Evolutionary conservation across 2,329 filamentous ascomycete genomes (phyloP), one percentile per base, ranked within the genome.

Genomic region (Chaetomiaceae sp.): DNA sequence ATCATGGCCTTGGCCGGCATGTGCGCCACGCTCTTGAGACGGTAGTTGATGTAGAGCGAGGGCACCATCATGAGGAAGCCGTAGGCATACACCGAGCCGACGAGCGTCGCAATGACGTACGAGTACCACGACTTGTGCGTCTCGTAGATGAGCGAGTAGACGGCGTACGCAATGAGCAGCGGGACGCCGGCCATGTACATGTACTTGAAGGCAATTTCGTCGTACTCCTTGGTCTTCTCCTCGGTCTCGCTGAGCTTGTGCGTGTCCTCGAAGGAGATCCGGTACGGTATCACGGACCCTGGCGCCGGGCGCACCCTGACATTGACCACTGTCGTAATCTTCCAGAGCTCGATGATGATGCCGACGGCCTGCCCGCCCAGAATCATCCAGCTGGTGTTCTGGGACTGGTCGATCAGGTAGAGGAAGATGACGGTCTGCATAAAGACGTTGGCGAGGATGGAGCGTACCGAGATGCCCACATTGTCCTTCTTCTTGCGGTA

Each of bases 401-500:
- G 90, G 61, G 90, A 95, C 75, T 99, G 97, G 74, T 99, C 94
- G 64, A 99, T 75, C 27, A 99, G 81, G 72, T 99, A 99, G 41
- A 99, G 79, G 80, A 99, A 95, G 71, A 99, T 96, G 66, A 97
- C 80, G 6, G 80, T 71, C 71, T 99, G 94, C 94, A 99, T 99
- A 70, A 97, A 91, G 57, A 97, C 91, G 66, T 97, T 99, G 68
- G 89, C 90, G 53, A 99, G 77, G 65, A 99, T 99, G 29, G 92
- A 95, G 53, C 94, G 90, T 55, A 99, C 87, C 1, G 91, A 96
- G 41, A 96, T 95, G 58, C 94, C 94, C 25, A 99, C 88, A 54
- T 96, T 94, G 74, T 97, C 95, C 78, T 99, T 99, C 86, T 99
- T 99, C 77, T 97, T 96, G 67, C 91, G 89, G 83, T 94, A 99